phyloP scores from a whole-genome alignment of 305 asterid species.

The Fraxinus sp. region DNA sequence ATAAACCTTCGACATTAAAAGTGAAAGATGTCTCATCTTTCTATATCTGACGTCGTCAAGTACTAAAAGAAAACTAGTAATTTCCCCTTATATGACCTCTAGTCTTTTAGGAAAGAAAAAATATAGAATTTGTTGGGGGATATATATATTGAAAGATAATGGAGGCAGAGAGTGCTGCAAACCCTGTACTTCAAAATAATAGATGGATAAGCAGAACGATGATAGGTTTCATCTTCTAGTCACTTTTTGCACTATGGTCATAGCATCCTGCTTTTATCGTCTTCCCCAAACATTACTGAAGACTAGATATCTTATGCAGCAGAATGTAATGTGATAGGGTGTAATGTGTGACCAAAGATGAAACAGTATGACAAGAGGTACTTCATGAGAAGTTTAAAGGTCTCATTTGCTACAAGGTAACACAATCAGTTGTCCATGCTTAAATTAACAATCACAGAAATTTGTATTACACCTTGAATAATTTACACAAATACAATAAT shows the following conservation, averaged over 20 bases:
- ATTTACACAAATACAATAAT: not conserved
- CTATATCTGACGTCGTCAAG: not conserved
- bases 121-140: not conserved
- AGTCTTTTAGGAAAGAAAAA: not conserved
- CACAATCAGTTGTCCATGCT: slow-evolving; percentile 15
- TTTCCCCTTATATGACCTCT: not conserved
- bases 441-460: slow-evolving; percentile 6
- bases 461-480: not conserved
- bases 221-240: not conserved
- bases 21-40: not conserved
- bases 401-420: slow-evolving; percentile 19
- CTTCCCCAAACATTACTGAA: not conserved
- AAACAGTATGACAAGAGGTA: slow-evolving; percentile 11
- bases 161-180: not conserved
- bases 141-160: not conserved
- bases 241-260: slow-evolving; percentile 8
- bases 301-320: slow-evolving; percentile 10
- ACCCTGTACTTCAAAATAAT: not conserved
- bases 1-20: not conserved
- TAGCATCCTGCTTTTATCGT: slow-evolving; percentile 10
- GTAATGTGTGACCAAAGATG: slow-evolving; percentile 5
- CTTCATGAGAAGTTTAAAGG: not conserved
- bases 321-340: slow-evolving; percentile 13
- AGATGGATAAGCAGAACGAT: not conserved
- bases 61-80: not conserved